phyloP scores from a whole-genome alignment of 2,329 filamentous ascomycete genomes.

The Scedosporium boydii region DNA sequence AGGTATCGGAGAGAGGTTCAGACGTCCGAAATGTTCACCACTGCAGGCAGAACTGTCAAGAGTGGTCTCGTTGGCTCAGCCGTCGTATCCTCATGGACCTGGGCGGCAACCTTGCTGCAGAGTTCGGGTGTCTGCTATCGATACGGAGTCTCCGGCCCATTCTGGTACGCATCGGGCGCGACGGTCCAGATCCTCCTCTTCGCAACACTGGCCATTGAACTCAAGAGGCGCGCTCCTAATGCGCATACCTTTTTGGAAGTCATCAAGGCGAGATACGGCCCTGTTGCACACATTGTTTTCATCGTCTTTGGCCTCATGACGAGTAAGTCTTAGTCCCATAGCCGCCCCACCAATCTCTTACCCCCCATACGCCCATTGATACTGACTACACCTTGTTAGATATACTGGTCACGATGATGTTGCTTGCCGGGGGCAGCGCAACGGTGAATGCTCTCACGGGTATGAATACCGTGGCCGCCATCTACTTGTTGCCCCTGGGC shows the following conservation, averaged over 20 bases:
- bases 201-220: slow-evolving; percentile 79
- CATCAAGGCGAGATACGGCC: slow-evolving; percentile 71
- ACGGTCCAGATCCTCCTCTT: slow-evolving; percentile 85
- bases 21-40: slow-evolving; percentile 88
- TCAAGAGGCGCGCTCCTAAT: slow-evolving; percentile 80
- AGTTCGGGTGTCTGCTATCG: slow-evolving; percentile 73
- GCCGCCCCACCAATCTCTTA: not conserved
- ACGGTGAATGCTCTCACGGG: slow-evolving; percentile 43
- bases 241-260: slow-evolving; percentile 80
- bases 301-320: slow-evolving; percentile 76
- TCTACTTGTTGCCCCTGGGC: slow-evolving; percentile 68
- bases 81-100: slow-evolving; percentile 90
- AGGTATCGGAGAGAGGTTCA: slow-evolving; percentile 59
- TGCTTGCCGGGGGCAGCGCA: slow-evolving; percentile 65
- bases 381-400: slow-evolving; percentile 21
- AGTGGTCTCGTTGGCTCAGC: slow-evolving; percentile 80
- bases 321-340: slow-evolving; percentile 20
- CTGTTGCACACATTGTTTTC: slow-evolving; percentile 63
- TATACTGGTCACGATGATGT: slow-evolving; percentile 80
- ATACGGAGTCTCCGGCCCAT: slow-evolving; percentile 57
- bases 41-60: slow-evolving; percentile 79
- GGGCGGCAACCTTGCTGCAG: slow-evolving; percentile 77
- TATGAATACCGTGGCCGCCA: slow-evolving; percentile 61
- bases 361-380: not conserved
- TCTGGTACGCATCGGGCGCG: slow-evolving; percentile 59